phyloP scores from a whole-genome alignment of 805 yeast genomes.

The Starmerella stigmatis region DNA sequence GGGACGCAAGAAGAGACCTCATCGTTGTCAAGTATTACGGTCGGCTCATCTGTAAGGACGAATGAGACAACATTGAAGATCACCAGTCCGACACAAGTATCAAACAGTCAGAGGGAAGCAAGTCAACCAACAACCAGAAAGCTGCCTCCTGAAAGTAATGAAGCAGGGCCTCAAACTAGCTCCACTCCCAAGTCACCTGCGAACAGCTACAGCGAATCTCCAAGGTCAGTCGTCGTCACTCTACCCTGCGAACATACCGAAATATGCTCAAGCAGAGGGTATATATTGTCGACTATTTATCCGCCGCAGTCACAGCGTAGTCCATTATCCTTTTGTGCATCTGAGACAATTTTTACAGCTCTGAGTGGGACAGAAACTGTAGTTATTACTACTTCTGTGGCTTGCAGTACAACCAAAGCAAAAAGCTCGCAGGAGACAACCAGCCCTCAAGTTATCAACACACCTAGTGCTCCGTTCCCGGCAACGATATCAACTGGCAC shows the following conservation, averaged over 20 bases:
- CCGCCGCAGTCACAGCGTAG: neutral
- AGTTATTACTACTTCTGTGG: neutral
- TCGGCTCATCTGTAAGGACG: too few species aligned
- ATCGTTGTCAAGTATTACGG: too few species aligned
- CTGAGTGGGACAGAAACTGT: neutral
- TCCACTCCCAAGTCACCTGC: neutral
- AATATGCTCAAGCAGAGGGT: slow-evolving; percentile 3
- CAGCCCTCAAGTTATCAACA: too few species aligned
- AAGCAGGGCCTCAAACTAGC: neutral
- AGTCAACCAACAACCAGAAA: too few species aligned
- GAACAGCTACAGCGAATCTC: neutral
- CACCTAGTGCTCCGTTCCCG: too few species aligned
- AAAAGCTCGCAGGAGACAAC: too few species aligned
- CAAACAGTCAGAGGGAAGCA: too few species aligned
- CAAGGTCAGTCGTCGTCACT: slow-evolving; percentile 1
- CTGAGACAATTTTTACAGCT: neutral
- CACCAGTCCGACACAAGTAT: too few species aligned
- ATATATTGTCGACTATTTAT: slow-evolving; percentile 5
- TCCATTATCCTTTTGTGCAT: neutral
- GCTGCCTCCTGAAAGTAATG: too few species aligned
- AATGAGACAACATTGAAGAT: too few species aligned
- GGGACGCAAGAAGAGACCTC: too few species aligned
- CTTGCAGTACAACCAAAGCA: slow-evolving; percentile 1
- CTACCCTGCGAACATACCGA: slow-evolving; percentile 7
- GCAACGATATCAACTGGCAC: too few species aligned